Percentiles rank a stretch among this genome's conserved stretches.
Conservation (phyloP, 768 basidiomycete species). For the Suillus luteus region DNA sequence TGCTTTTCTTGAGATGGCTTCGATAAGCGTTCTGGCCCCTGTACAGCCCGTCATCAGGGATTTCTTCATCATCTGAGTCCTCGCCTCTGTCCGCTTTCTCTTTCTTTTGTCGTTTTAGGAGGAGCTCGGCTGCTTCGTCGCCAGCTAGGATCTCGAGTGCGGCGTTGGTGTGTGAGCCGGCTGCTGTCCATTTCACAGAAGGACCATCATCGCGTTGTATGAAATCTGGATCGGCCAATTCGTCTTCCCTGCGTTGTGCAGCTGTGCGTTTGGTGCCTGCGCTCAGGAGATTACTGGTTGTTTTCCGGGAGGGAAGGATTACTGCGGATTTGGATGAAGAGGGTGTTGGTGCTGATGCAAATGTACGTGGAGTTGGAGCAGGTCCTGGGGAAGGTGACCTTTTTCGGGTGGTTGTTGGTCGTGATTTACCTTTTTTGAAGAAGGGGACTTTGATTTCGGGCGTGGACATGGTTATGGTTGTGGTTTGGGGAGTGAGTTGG, state of each 20-base stretch:
- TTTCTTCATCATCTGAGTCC: conserved; percentile 49
- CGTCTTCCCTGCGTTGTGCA: conserved; percentile 49
- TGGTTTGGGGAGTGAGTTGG: neutral
- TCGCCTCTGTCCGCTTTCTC: conserved; percentile 52
- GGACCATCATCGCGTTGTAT: conserved; percentile 50
- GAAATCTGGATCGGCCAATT: conserved; percentile 56
- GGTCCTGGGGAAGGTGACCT: conserved; percentile 59
- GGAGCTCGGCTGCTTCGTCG: conserved; percentile 76
- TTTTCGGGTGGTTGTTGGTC: conserved; percentile 76
- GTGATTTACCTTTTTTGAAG: conserved; percentile 83
- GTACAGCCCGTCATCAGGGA: conserved; percentile 84
- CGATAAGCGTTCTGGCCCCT: conserved; percentile 82
- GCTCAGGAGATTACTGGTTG: conserved; percentile 68
- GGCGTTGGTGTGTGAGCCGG: conserved; percentile 72
- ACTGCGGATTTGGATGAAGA: conserved; percentile 66
- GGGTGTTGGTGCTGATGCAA: neutral
- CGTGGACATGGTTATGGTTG: conserved; percentile 32
- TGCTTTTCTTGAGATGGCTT: conserved; percentile 76
- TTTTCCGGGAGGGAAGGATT: conserved; percentile 73
- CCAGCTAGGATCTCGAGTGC: conserved; percentile 79
- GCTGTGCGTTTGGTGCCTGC: conserved; percentile 72
- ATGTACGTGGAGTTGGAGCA: conserved; percentile 11
- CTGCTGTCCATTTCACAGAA: conserved; percentile 77
- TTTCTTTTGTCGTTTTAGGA: conserved; percentile 67
- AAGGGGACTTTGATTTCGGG: conserved; percentile 67